A percentile compares a stretch with the other conserved stretches of the same genome.
Conservation (phyloP, 2,329 filamentous ascomycete species). For the Diaporthe ilicicola region DNA sequence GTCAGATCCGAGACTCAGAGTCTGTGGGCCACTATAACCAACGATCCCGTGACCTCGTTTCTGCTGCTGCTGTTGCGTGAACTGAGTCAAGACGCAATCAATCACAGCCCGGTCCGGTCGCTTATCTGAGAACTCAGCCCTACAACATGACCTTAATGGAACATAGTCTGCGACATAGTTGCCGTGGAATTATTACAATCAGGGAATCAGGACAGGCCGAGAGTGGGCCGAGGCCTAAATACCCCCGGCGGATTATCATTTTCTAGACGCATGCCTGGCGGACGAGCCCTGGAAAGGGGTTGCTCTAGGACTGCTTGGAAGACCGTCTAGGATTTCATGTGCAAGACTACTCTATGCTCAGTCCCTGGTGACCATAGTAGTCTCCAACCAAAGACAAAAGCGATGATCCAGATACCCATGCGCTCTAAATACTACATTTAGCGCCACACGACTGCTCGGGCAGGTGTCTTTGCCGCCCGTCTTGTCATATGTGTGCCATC, state of each 20-base stretch:
- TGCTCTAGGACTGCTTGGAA: neutral
- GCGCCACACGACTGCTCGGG: neutral
- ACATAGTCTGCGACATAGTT: neutral
- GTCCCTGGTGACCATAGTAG: neutral
- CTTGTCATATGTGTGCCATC: neutral
- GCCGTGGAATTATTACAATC: neutral
- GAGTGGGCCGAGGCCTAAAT: neutral
- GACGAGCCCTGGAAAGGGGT: neutral
- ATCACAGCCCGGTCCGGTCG: conserved; percentile 4
- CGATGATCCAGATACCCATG: neutral
- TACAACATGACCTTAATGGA: neutral
- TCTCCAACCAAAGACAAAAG: neutral
- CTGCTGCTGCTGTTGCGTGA: neutral
- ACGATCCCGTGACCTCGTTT: conserved; percentile 2
- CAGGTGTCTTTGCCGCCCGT: no score
- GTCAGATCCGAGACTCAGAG: neutral
- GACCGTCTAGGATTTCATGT: neutral
- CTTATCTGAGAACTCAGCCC: conserved; percentile 11
- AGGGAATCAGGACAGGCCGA: neutral
- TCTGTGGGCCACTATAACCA: neutral
- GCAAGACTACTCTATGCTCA: neutral
- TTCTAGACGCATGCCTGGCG: neutral
- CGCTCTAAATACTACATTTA: neutral
- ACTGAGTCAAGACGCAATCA: neutral
- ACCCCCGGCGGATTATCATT: neutral